Conservation (phyloP, 2,329 filamentous ascomycete genomes). For the Sclerotinia nivalis region DNA sequence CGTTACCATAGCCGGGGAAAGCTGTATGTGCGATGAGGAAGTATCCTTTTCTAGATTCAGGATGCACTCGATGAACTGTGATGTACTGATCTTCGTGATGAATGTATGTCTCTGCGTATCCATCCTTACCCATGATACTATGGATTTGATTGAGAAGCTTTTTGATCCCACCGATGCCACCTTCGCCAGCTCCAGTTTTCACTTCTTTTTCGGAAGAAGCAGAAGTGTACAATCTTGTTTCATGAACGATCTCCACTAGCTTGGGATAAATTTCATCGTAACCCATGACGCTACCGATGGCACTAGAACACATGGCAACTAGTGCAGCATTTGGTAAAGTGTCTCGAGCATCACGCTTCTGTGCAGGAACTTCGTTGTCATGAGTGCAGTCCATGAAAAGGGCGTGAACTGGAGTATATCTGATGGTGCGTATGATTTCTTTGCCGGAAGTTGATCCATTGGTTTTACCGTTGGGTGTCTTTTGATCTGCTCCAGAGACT, state of each 20-base stretch:
- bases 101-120: slow-evolving; percentile 92
- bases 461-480: slow-evolving; percentile 34
- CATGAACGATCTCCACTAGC: slow-evolving; percentile 88
- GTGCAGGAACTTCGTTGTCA: slow-evolving; percentile 93
- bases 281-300: slow-evolving; percentile 94
- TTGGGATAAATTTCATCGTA: slow-evolving; percentile 96
- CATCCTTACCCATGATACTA: slow-evolving; percentile 90
- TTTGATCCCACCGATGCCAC: slow-evolving; percentile 87
- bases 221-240: slow-evolving; percentile 81
- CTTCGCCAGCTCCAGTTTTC: slow-evolving; percentile 67
- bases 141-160: slow-evolving; percentile 94
- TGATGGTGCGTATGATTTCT: slow-evolving; percentile 72
- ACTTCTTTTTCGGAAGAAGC: slow-evolving; percentile 66
- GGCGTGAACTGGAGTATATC: slow-evolving; percentile 85
- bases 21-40: slow-evolving; percentile 96
- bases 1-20: slow-evolving; percentile 85
- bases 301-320: slow-evolving; percentile 93
- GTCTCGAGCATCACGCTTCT: slow-evolving; percentile 91
- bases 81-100: slow-evolving; percentile 96
- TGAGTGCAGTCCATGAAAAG: slow-evolving; percentile 99
- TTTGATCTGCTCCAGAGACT: slow-evolving; percentile 62
- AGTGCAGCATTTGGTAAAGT: slow-evolving; percentile 92
- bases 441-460: slow-evolving; percentile 40
- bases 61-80: slow-evolving; percentile 93
- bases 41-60: slow-evolving; percentile 86